Conservation (phyloP, 352 stramenopile species). For the Pythium chondricola region DNA sequence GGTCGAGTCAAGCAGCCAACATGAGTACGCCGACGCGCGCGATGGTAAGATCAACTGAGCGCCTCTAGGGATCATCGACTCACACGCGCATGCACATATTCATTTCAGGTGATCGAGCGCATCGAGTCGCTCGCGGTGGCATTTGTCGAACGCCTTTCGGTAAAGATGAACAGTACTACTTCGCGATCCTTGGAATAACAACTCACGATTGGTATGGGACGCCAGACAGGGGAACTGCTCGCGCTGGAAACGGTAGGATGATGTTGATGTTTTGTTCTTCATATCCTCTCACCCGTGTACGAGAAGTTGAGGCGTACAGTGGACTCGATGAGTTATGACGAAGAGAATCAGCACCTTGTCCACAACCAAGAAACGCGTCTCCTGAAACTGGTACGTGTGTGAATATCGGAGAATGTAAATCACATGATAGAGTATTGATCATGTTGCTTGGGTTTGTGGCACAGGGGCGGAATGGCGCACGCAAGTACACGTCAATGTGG, state of each 20-base stretch:
- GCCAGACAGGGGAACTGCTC: slow-evolving; percentile 41
- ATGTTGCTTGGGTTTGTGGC: not conserved
- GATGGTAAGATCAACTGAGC: too few relatives aligned
- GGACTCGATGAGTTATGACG: slow-evolving; percentile 55
- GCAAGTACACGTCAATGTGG: slow-evolving; percentile 81
- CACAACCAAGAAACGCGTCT: slow-evolving; percentile 52
- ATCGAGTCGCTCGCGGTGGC: slow-evolving; percentile 51
- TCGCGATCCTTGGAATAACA: too few relatives aligned
- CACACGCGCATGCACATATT: too few relatives aligned
- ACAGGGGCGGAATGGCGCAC: slow-evolving; percentile 57
- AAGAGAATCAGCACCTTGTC: slow-evolving; percentile 36
- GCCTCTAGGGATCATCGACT: too few relatives aligned
- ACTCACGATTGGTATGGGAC: too few relatives aligned
- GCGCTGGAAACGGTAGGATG: slow-evolving; percentile 50
- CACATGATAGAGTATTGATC: not conserved
- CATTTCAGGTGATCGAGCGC: slow-evolving; percentile 51
- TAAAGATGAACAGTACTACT: too few relatives aligned
- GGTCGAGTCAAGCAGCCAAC: too few relatives aligned
- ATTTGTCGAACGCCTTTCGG: slow-evolving; percentile 53
- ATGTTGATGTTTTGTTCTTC: not conserved
- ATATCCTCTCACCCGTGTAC: too few relatives aligned
- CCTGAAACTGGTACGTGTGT: slow-evolving; percentile 44
- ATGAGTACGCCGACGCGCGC: too few relatives aligned
- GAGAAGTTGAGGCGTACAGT: slow-evolving; percentile 60
- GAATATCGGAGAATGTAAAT: not conserved